Conservation (phyloP, 176 grass and related monocot genomes). For the Eragrostis nindensis region DNA sequence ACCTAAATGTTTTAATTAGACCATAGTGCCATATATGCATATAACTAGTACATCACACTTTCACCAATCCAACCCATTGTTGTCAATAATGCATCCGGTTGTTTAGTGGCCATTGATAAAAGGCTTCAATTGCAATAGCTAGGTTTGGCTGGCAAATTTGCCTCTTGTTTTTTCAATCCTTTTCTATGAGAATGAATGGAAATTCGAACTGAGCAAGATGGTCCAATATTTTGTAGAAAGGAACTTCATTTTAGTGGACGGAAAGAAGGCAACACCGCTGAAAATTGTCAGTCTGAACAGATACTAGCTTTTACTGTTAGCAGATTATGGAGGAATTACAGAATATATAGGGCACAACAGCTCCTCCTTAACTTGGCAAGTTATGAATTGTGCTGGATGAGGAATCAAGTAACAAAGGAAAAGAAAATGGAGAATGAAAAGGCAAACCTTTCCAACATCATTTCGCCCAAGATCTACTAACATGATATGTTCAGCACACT, state of each 20-base stretch:
- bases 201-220: background rate
- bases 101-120: background rate
- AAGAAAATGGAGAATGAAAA: conserved; percentile 12
- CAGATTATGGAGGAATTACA: background rate
- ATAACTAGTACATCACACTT: background rate
- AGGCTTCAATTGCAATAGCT: background rate
- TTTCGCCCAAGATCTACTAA: conserved; percentile 91
- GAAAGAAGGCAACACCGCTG: background rate
- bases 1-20: background rate
- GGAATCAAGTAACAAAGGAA: background rate
- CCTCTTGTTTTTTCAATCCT: background rate
- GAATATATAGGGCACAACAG: background rate
- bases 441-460: conserved; percentile 80
- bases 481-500: conserved; percentile 94
- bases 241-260: background rate
- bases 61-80: background rate
- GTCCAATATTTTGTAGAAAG: background rate
- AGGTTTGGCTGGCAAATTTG: background rate
- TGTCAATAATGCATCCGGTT: background rate
- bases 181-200: background rate
- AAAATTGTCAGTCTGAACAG: background rate
- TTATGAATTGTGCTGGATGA: background rate
- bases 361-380: background rate
- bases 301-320: background rate
- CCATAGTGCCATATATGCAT: background rate